phyloP scores from a whole-genome alignment of 495 filamentous ascomycete genomes.

The Penicillium steckii region DNA sequence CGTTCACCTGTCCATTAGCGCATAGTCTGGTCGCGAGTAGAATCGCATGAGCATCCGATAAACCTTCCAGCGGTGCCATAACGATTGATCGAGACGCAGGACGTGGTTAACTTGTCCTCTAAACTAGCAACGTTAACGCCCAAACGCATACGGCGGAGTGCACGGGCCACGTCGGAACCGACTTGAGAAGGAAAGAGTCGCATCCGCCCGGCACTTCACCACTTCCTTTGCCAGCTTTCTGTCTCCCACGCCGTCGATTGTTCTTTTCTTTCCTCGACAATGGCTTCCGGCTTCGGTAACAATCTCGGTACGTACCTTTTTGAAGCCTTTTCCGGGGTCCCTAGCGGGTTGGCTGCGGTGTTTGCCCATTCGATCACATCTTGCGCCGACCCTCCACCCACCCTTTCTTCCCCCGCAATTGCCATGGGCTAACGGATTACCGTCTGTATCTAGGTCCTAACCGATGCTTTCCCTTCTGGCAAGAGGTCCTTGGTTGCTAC shows the following conservation, averaged over 20 bases:
- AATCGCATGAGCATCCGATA: conserved; percentile 49
- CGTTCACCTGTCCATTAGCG: conserved; percentile 55
- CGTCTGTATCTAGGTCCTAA: conserved; percentile 61
- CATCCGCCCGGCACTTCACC: conserved; percentile 32
- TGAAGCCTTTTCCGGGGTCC: not conserved
- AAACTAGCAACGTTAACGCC: conserved; percentile 24
- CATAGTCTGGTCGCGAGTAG: conserved; percentile 48
- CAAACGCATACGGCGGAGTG: conserved; percentile 30
- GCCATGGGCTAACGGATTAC: conserved; percentile 22
- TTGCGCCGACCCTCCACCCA: conserved; percentile 18
- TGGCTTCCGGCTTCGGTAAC: conserved; percentile 82
- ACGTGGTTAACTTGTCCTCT: conserved; percentile 19
- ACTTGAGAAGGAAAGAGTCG: conserved; percentile 31
- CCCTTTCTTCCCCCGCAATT: conserved; percentile 21
- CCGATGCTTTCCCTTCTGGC: conserved; percentile 99
- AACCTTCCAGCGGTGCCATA: conserved; percentile 42
- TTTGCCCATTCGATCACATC: conserved; percentile 12
- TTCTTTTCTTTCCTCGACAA: conserved; percentile 39
- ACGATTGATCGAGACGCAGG: conserved; percentile 11
- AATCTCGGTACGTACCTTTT: conserved; percentile 63
- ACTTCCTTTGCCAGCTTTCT: conserved; percentile 24
- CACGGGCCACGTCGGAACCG: conserved; percentile 44
- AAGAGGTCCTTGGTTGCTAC: conserved; percentile 87
- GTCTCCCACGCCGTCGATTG: conserved; percentile 25
- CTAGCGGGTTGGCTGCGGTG: conserved; percentile 13